Conservation (phyloP, 1,284 basidiomycete genomes). For the Malassezia brasiliensis region DNA sequence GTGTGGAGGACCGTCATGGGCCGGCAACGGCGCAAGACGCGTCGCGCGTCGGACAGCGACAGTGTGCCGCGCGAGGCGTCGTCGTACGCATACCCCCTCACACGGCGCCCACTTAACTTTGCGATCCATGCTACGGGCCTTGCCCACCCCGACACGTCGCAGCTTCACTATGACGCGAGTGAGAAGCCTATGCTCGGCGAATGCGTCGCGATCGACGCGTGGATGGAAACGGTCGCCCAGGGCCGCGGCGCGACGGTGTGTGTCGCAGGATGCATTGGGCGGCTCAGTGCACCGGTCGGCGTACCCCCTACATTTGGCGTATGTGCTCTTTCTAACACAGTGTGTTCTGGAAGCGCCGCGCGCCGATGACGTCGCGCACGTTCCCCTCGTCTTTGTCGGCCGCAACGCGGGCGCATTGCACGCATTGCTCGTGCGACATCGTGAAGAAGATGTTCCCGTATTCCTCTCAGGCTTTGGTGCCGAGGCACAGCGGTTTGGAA, state of each 20-base stretch:
- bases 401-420: constrained; percentile 5
- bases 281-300: not conserved
- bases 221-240: constrained; percentile 5
- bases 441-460: not conserved
- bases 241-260: constrained; percentile 16
- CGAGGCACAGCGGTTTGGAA: constrained; percentile 5
- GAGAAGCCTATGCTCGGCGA: constrained; percentile 11
- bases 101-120: not conserved
- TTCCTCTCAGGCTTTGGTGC: constrained; percentile 16
- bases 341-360: constrained; percentile 4
- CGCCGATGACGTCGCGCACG: not conserved
- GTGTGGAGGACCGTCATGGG: constrained; percentile 7
- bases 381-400: constrained; percentile 8
- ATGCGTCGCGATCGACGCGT: not conserved
- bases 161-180: not conserved
- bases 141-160: constrained; percentile 1
- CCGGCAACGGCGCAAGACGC: not conserved
- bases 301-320: not conserved
- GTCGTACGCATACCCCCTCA: constrained; percentile 8
- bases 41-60: not conserved
- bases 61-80: not conserved
- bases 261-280: not conserved
- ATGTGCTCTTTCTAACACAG: not conserved
- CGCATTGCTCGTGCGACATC: not conserved
- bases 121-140: not conserved